Percentiles rank a stretch among this genome's conserved stretches.
phyloP scores from a whole-genome alignment of 768 basidiomycete species.

The Xerocomus potaroensis region DNA sequence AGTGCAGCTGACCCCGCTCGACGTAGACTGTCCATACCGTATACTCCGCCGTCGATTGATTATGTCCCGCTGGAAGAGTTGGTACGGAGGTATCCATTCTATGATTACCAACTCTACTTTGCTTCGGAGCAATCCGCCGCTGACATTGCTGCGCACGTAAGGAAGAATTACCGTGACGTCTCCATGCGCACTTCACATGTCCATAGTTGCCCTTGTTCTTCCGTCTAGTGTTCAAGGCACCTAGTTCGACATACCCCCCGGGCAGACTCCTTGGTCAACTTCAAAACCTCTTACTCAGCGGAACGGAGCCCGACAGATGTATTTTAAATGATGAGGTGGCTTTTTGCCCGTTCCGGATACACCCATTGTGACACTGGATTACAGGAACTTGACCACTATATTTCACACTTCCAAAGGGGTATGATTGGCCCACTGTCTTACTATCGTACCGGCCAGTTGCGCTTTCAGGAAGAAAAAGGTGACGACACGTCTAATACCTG shows the following conservation, averaged over 20 bases:
- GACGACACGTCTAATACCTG: conserved; percentile 13
- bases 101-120: conserved; percentile 69
- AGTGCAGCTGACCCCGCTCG: conserved; percentile 1
- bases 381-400: conserved; percentile 57
- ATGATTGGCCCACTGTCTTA: conserved; percentile 77
- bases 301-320: conserved; percentile 6
- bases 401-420: conserved; percentile 39
- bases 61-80: conserved; percentile 51
- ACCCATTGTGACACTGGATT: conserved; percentile 4
- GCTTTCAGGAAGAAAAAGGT: conserved; percentile 65
- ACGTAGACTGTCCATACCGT: conserved; percentile 62
- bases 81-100: conserved; percentile 48
- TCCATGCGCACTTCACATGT: conserved; percentile 17
- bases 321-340: conserved; percentile 19
- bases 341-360: not conserved
- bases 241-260: not conserved
- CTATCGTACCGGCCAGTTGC: conserved; percentile 57
- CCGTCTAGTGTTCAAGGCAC: conserved; percentile 5
- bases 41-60: conserved; percentile 49
- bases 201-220: conserved; percentile 24
- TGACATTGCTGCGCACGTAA: conserved; percentile 56
- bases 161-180: conserved; percentile 5
- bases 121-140: conserved; percentile 45
- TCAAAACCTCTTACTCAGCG: conserved; percentile 5
- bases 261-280: conserved; percentile 5